Base-by-base conservation (phyloP, 345 rosid species). In the Hibiscus trionum region DNA sequence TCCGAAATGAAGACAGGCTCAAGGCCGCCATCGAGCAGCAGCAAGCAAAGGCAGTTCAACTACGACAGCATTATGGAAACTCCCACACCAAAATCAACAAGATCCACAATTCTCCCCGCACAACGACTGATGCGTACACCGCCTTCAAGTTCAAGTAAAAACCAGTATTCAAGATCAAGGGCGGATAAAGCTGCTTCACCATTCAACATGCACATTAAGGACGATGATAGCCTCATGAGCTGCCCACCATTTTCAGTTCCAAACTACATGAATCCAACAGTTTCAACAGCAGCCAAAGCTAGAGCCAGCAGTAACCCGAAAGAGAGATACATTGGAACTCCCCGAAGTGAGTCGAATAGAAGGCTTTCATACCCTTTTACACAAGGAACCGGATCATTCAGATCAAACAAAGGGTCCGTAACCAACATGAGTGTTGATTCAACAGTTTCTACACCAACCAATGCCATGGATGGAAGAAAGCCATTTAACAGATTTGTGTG, bases 401-500 rank as follows among this genome's bases (percentile, higher is more conserved):
- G 93, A 66, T 77, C 44, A 87, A 85, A 64, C 82, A 85, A 62
- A 56, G 61, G 61, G 61, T 90, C 96, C 37, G 24, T 86, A 24
- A 88, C 91, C 61, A 79, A 88, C 69, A 8, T 84, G 80, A 90
- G 97, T 68, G 87, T 85, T 70, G 90, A 92, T 81, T 91, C 99
- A 5, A 84, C 97, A 0, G 87, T 79, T 24, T 92, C 99, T 0
- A 86, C 89, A 88, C 95, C 96, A 61, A 88, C 88, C n/a, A 74
- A 86, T 0, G 88, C 87, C 17, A 74, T 86, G 0, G 79, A 88
- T 60, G 97, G 91, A 59, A 86, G 90, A 79, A 90, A 77, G 77
- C 83, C 93, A 59, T 92, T 95, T 91, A 95, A 92, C 88, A 78
- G 97, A 88, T 95, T 89, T 80, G 99, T 86, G 87, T 94, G 95